Evolutionary conservation across 2,329 filamentous ascomycete species (phyloP), one percentile per base, ranked within the genome.

Genomic region (Diaporthe capsici): DNA sequence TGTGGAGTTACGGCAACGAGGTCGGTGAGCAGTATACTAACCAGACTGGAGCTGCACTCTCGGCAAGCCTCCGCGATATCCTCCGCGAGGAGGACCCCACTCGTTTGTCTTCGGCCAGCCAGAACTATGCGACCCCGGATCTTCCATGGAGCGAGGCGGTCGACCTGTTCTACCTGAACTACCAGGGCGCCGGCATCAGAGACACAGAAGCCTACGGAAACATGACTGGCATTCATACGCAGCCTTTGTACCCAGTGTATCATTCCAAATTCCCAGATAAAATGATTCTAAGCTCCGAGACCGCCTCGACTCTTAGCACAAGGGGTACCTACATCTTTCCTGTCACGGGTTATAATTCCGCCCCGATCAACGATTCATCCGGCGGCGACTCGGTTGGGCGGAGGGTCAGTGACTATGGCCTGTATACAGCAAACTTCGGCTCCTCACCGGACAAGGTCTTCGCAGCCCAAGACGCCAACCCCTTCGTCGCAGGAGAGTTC

Each of bases 1-100:
- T 83, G 1, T 90, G 89, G 89, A 88, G 87, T 76, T 84, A 87
- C 68, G 89, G 89, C 4, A 91, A 91, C 79, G 89, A 90, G 79
- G 84, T 90, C 2, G 79, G 82, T 1, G 88, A 90, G 78, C 88
- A 90, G 80, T 77, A 79, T 22, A 81, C 79, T 7, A 80, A 82
- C 51, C 76, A 81, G 60, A 76, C 81, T 2, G 84, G 84, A 10
- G 82, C 81, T 4, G 78, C 79, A 0, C 79, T 83, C 0, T 84
- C 83, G 17, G 79, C 80, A 34, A 68, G 72, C 12, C 84, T 90
- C 4, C 83, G 83, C 17, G 82, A 83, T 34, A 88, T 90, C 6
- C 79, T 86, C 0, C 80, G 78, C 31, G 80, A 84, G 7, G 89
- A 91, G 77, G 89, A 90, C 71, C 77, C 84, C 0, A 89, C 88